Evolutionary conservation across 1,284 basidiomycete genomes (phyloP).

Genomic region (Pseudozyma thailandica): DNA sequence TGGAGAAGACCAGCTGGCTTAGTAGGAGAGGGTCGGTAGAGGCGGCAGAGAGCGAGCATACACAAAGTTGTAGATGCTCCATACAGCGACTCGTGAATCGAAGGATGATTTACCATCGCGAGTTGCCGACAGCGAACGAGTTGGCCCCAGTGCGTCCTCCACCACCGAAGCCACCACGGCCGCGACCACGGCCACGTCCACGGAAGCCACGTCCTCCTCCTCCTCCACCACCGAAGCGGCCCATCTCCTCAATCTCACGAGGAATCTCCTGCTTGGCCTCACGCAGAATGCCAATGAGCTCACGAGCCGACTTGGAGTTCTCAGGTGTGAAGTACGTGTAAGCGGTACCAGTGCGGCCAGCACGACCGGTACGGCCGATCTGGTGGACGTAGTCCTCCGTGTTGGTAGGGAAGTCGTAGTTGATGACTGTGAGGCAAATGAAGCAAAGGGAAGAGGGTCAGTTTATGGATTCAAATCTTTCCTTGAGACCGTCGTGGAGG

Average conservation of each 20-base stretch:
- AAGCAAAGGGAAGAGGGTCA: background rate
- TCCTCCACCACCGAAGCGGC: slow-evolving; percentile 75
- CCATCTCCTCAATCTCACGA: slow-evolving; percentile 91
- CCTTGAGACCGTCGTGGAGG: background rate
- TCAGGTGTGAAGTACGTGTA: slow-evolving; percentile 90
- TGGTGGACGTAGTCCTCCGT: slow-evolving; percentile 94
- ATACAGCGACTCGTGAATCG: background rate
- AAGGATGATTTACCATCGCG: slow-evolving; percentile 48
- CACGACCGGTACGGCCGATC: slow-evolving; percentile 81
- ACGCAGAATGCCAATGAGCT: slow-evolving; percentile 85
- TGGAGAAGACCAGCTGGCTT: background rate
- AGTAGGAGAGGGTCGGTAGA: background rate
- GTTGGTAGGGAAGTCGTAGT: slow-evolving; percentile 97
- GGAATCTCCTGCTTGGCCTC: slow-evolving; percentile 91
- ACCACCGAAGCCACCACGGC: slow-evolving; percentile 44
- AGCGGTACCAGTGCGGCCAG: slow-evolving; percentile 80
- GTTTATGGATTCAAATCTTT: background rate
- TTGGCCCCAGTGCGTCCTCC: slow-evolving; percentile 61
- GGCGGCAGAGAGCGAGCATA: no score
- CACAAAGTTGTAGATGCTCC: no score
- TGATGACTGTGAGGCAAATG: slow-evolving; percentile 67
- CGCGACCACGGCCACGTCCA: slow-evolving; percentile 57
- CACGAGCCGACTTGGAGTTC: slow-evolving; percentile 91
- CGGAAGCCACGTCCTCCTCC: slow-evolving; percentile 56
- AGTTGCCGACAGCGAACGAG: slow-evolving; percentile 55